These are phyloP conservation scores for Leavenworthia alabamica DNA, from an alignment of 345 rosid genomes.

Conservation along the genomic window DNA sequence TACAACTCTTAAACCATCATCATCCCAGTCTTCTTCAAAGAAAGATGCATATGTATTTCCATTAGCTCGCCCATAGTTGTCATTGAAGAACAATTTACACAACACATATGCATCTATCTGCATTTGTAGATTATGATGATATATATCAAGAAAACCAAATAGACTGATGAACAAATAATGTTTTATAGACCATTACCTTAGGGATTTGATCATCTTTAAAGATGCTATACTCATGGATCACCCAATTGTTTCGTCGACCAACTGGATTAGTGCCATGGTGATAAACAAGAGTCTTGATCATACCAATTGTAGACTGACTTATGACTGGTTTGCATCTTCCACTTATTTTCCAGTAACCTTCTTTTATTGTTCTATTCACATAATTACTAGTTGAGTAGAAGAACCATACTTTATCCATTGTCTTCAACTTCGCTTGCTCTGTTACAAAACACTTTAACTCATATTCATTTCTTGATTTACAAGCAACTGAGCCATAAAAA, in stretches of 20 bases:
- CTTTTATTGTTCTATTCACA: slow-evolving; percentile 53
- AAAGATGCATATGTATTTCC: not conserved
- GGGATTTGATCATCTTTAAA: slow-evolving; percentile 37
- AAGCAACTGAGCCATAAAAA: too few species aligned
- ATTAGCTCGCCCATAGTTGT: not conserved
- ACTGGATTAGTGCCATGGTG: slow-evolving; percentile 45
- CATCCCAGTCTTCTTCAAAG: not conserved
- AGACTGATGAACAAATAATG: not conserved
- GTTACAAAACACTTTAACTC: not conserved
- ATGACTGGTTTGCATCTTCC: slow-evolving; percentile 52
- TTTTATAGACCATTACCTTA: slow-evolving; percentile 29
- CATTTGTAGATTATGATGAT: not conserved
- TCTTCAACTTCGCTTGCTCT: slow-evolving; percentile 54
- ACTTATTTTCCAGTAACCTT: slow-evolving; percentile 71
- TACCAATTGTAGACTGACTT: slow-evolving; percentile 38
- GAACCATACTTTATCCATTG: slow-evolving; percentile 75
- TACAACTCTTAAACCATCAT: slow-evolving; percentile 9
- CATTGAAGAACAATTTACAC: not conserved
- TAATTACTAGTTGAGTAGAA: slow-evolving; percentile 53
- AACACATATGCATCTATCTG: not conserved
- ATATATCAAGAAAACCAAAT: not conserved
- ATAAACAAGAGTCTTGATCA: slow-evolving; percentile 62
- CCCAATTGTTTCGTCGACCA: slow-evolving; percentile 56
- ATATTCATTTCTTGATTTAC: not conserved
- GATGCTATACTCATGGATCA: slow-evolving; percentile 75